A percentile compares a stretch with the other conserved stretches of the same genome.
These are phyloP conservation scores for Berkeleyomyces basicola DNA, from an alignment of 2,329 filamentous ascomycete species.

Conservation along the genomic window DNA sequence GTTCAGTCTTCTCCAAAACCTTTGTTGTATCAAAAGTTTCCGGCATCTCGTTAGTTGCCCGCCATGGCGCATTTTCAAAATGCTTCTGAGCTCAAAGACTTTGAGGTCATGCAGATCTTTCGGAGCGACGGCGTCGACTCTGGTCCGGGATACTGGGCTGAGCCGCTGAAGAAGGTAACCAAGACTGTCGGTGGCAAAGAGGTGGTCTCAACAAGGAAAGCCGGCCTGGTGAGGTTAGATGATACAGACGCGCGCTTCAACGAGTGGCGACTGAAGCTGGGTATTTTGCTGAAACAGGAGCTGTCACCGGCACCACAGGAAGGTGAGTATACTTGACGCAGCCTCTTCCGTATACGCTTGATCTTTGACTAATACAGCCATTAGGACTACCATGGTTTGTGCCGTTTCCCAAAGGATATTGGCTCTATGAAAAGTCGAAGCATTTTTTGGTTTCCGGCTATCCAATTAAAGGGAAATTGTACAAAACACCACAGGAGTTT, in stretches of 20 bases:
- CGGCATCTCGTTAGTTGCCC: neutral
- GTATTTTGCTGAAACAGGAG: slow-evolving; percentile 30
- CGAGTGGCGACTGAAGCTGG: slow-evolving; percentile 30
- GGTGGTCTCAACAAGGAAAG: slow-evolving; percentile 21
- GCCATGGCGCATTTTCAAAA: neutral
- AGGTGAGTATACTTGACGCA: slow-evolving; percentile 15
- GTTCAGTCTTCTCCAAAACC: neutral
- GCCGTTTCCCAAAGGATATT: slow-evolving; percentile 29
- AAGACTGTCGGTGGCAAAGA: neutral
- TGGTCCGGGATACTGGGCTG: slow-evolving; percentile 29
- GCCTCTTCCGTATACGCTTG: neutral
- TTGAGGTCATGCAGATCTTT: slow-evolving; percentile 26
- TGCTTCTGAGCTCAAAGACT: slow-evolving; percentile 17
- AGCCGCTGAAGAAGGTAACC: slow-evolving; percentile 17
- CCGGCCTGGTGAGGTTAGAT: slow-evolving; percentile 25
- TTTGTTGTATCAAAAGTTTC: neutral
- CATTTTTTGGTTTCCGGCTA: slow-evolving; percentile 35
- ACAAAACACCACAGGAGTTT: slow-evolving; percentile 37
- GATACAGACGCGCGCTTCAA: slow-evolving; percentile 28
- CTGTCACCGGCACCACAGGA: slow-evolving; percentile 26
- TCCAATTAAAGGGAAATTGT: slow-evolving; percentile 31
- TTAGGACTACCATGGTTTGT: slow-evolving; percentile 27
- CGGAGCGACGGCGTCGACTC: slow-evolving; percentile 31
- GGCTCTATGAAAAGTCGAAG: slow-evolving; percentile 31
- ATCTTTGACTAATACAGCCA: neutral